Evolutionary conservation across 306 rosid genomes (phyloP).

Genomic region (Mimosa pudica): DNA sequence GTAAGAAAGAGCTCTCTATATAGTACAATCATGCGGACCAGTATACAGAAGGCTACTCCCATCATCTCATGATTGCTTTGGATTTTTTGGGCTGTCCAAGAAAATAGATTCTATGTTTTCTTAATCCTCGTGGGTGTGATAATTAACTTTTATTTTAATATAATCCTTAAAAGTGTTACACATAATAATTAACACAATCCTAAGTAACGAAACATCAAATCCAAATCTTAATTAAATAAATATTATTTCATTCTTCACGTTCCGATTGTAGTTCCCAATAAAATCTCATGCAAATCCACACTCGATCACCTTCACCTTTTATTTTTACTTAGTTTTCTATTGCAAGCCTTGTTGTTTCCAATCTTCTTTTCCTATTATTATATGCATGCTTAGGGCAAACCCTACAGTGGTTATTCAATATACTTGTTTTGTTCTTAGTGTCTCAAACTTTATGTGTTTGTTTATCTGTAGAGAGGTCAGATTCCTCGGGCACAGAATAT

Average conservation of each 20-base stretch:
- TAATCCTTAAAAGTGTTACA: background rate
- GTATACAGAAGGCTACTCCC: slow-evolving; percentile 43
- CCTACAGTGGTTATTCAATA: background rate
- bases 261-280: slow-evolving; percentile 32
- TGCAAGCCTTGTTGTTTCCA: background rate
- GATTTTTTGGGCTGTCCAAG: slow-evolving; percentile 67
- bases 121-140: slow-evolving; percentile 52
- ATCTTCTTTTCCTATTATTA: background rate
- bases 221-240: slow-evolving; percentile 23
- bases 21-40: slow-evolving; percentile 50
- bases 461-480: slow-evolving; percentile 43
- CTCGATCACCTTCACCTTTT: slow-evolving; percentile 26
- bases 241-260: slow-evolving; percentile 30
- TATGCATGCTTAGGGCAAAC: background rate
- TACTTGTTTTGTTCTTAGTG: no score
- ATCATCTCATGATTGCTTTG: slow-evolving; percentile 54
- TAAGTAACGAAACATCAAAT: slow-evolving; percentile 34
- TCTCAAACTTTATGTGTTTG: background rate
- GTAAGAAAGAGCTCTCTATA: background rate
- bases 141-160: slow-evolving; percentile 32
- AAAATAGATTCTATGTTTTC: slow-evolving; percentile 41
- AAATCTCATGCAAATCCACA: slow-evolving; percentile 44
- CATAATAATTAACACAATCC: slow-evolving; percentile 31
- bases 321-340: background rate
- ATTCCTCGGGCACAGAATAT: slow-evolving; percentile 48